Evolutionary conservation across 75 land plant species (phyloP), one percentile per base, ranked within the genome.

Genomic region (Cunninghamia lanceolata): DNA sequence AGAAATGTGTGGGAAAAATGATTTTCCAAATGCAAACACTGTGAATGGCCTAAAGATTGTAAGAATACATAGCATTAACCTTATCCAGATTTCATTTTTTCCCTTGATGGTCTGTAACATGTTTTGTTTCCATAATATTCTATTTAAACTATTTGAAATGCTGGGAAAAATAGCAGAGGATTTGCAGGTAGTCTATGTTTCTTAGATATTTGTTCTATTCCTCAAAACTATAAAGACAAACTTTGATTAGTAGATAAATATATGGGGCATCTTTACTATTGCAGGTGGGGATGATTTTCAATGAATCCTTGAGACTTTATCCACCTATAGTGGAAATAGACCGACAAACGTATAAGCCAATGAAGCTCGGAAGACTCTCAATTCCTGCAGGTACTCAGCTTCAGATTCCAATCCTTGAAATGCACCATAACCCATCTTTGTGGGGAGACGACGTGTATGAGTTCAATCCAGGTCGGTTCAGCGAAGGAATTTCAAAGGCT

Each of bases 41-140:
- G 83, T 91, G 68, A 87, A 82, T 68, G 87, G 82, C 34, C 74
- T 94, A 35, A 94, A 92, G 85, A 89, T 84, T 86, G 93, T 91
- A 86, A 89, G 19, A 14, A 17, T 73, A 16, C 40, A 19, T 45
- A 28, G 7, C 8, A 32, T 47, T 14, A 52, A 82, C 56, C 56
- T 16, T 32, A 9, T 2, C 9, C 32, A 11, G 35, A 70, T 32
- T 70, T 70, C 35, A 70, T 30, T 32, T 70, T 30, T 70, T 30
- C 32, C 14, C 30, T 0, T 30, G 35, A 70, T 70, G 32, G 2
- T 70, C 74, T 30, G 11, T 9, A 70, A 30, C 35, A 30, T 68
- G 35, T 4, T 70, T 70, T 8, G 9, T 70, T 70, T 30, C 66
- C 14, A 32, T 70, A 10, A 32, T 11, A 70, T 70, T 70, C 35